Base-by-base conservation (phyloP, 2,329 filamentous ascomycete species). In the Colletotrichum orbiculare region DNA sequence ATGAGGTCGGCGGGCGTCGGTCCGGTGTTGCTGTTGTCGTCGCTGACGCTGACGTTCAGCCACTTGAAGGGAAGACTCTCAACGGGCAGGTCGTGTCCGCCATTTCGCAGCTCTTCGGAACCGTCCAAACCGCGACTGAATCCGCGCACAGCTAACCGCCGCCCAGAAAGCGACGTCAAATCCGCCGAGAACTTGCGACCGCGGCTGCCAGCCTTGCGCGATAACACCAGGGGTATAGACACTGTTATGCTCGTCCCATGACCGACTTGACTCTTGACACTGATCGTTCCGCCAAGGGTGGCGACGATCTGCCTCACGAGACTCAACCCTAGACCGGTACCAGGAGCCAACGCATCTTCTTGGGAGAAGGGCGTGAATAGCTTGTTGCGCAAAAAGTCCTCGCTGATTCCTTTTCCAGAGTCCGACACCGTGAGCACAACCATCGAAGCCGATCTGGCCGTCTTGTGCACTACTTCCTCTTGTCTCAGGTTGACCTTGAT, bases 321-420 rank as follows among this genome's bases (percentile, higher is more conserved):
- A 35, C 83, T 86, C 48, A 91, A 75, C 0, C 89, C 89, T 0
- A 91, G 78, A 0, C 88, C 88, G 3, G 85, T 85, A 0, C 88
- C 88, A 1, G 82, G 82, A 0, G 83, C 80, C 11, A 90, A 74
- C 0, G 79, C 75, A 53, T 89, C 82, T 69, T 91, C 88, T 69
- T 91, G 88, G 0, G 81, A 75, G 64, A 89, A 90, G 0, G 87
- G 85, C 0, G 83, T 85, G 70, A 88, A 91, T 0, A 90, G 74
- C 52, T 82, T 82, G 10, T 83, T 83, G 45, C 83, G 79, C 37
- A 89, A 75, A 68, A 87, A 91, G 10, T 89, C 84, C 25, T 83
- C 79, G 0, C 82, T 84, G 60, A 91, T 91, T 6, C 89, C 89
- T 59, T 82, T 82, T 2, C 89, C 88, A 2, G 87, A 87, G 69